phyloP scores from a whole-genome alignment of 2,329 filamentous ascomycete genomes.

The Diplodia corticola region DNA sequence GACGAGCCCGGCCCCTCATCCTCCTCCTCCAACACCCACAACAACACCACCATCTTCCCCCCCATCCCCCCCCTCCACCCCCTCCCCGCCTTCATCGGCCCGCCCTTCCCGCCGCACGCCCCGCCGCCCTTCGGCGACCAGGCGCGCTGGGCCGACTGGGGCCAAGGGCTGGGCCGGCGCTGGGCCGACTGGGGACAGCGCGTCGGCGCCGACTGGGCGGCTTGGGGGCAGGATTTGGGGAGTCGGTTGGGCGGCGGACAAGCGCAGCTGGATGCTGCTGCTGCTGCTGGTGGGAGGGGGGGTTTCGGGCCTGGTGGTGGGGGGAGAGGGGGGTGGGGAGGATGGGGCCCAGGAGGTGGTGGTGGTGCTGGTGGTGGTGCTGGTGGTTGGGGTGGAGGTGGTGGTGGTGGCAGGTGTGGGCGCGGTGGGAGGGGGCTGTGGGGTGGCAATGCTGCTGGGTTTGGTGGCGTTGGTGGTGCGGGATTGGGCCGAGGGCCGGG shows the following conservation, averaged over 20 bases:
- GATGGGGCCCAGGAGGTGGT: conserved; percentile 19
- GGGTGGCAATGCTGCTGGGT: neutral
- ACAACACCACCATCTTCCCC: neutral
- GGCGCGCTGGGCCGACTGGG: conserved; percentile 14
- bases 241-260: too few relatives aligned
- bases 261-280: too few relatives aligned
- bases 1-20: neutral
- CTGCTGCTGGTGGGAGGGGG: conserved; percentile 24
- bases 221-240: conserved; percentile 38
- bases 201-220: conserved; percentile 21
- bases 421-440: conserved; percentile 14
- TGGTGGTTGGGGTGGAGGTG: neutral
- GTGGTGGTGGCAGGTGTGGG: conserved; percentile 19
- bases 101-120: conserved; percentile 1
- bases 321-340: neutral
- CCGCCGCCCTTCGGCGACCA: neutral
- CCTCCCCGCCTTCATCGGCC: conserved; percentile 3
- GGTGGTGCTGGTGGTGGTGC: too few relatives aligned
- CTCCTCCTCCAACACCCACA: neutral
- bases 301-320: conserved; percentile 15
- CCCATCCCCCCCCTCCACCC: neutral
- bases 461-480: neutral
- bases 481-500: neutral
- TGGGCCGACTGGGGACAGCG: conserved; percentile 26
- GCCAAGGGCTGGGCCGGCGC: conserved; percentile 26